These are phyloP conservation scores for Lineolata rhizophorae DNA, from an alignment of 495 filamentous ascomycete species.

Conservation along the genomic window DNA sequence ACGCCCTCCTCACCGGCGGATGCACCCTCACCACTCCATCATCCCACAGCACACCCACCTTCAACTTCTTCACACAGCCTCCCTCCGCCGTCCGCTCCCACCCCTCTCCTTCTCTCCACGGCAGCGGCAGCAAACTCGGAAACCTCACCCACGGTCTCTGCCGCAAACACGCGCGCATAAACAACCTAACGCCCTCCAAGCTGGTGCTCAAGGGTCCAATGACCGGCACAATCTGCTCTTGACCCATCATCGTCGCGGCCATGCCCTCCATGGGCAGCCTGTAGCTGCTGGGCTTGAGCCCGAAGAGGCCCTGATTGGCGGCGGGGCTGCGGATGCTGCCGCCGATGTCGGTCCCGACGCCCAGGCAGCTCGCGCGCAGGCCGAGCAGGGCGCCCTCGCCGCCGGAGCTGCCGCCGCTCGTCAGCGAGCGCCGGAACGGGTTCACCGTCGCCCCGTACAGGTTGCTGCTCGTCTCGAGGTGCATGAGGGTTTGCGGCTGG, in stretches of 20 bases:
- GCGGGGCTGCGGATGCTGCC: slow-evolving; percentile 27
- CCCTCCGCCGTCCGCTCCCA: slow-evolving; percentile 2
- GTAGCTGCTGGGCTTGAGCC: slow-evolving; percentile 35
- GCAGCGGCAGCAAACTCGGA: slow-evolving; percentile 32
- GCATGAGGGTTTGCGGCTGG: slow-evolving; percentile 38
- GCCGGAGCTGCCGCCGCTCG: slow-evolving; percentile 11
- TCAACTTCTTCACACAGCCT: slow-evolving; percentile 27
- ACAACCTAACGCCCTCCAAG: slow-evolving; percentile 39
- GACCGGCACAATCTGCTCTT: slow-evolving; percentile 36
- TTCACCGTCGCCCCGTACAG: slow-evolving; percentile 27
- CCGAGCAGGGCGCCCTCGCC: slow-evolving; percentile 15
- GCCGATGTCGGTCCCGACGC: slow-evolving; percentile 16
- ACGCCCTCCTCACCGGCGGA: slow-evolving; percentile 40
- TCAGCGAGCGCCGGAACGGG: slow-evolving; percentile 10
- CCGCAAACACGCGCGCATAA: slow-evolving; percentile 35
- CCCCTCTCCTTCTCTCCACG: slow-evolving; percentile 27
- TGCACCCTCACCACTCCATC: slow-evolving; percentile 52
- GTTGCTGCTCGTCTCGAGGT: slow-evolving; percentile 31
- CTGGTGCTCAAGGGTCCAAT: slow-evolving; percentile 40
- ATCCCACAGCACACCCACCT: slow-evolving; percentile 45
- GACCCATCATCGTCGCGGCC: slow-evolving; percentile 25
- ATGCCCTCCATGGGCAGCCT: slow-evolving; percentile 32
- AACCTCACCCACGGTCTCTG: slow-evolving; percentile 36
- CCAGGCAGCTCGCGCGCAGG: slow-evolving; percentile 10
- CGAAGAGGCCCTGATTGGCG: slow-evolving; percentile 39